These are phyloP conservation scores for Oryza rufipogon DNA, from an alignment of 176 grass and related monocot species.

Conservation along the genomic window DNA sequence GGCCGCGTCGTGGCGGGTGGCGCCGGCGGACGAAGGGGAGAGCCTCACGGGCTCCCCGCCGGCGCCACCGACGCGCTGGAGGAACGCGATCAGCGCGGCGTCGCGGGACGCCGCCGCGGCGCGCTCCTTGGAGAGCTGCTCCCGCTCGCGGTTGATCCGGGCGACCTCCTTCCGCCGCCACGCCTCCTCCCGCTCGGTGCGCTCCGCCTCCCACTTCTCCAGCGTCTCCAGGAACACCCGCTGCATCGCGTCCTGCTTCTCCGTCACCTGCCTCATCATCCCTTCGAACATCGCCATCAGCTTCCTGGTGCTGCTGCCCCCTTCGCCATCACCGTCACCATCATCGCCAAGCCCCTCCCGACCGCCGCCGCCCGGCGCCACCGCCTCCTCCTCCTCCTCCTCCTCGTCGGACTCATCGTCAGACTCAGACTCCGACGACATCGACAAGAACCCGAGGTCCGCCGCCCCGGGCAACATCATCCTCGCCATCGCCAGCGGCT, in stretches of 20 bases:
- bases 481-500: constrained; percentile 21
- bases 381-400: constrained; percentile 45
- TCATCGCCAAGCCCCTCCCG: constrained; percentile 18
- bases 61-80: constrained; percentile 60
- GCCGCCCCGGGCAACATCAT: background rate
- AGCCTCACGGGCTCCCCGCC: constrained; percentile 35
- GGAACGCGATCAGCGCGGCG: constrained; percentile 75
- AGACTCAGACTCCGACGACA: constrained; percentile 53
- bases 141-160: constrained; percentile 65
- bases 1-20: constrained; percentile 18
- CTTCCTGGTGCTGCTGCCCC: constrained; percentile 33
- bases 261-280: constrained; percentile 67
- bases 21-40: background rate
- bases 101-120: constrained; percentile 71
- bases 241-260: constrained; percentile 85
- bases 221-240: constrained; percentile 70
- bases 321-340: background rate
- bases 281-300: constrained; percentile 79
- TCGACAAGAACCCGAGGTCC: constrained; percentile 64
- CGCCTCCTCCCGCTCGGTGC: constrained; percentile 77
- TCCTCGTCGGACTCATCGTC: constrained; percentile 38
- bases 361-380: background rate
- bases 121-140: constrained; percentile 69
- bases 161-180: constrained; percentile 79
- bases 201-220: constrained; percentile 68